Base-by-base conservation (phyloP, 148 eudicot species). In the Polygonum maritimum region DNA sequence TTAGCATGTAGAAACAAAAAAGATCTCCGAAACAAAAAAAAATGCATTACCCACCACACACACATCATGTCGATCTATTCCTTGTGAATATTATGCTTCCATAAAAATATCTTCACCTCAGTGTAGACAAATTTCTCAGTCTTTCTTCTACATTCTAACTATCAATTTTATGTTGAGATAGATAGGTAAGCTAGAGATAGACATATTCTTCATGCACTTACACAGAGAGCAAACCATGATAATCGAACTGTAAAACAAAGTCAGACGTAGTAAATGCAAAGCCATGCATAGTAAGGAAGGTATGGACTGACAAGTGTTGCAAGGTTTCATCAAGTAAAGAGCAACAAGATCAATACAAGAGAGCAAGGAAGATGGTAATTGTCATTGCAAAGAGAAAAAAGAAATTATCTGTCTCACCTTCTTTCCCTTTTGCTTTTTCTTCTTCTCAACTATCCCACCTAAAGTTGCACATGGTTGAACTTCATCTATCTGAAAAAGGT, bases 361-460 rank as follows among this genome's bases (percentile, higher is more conserved):
- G 38, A 31, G 10, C 69, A 60, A 60, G 69, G 71, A 65, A 36
- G n/a, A 35, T 36, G 71, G 16, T 33, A 65, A 65, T 15, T 67
- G 45, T 16, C 1, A 15, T 67, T 67, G n/a, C 19, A 12, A 12
- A 48, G 60, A 48, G 55, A 73, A 48, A 73, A 48, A 73, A 3
- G 14, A 36, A 67, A 40, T 58, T 15, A 78, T 22, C 48, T 39
- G 5, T 18, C 81, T 76, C 71, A 90, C 93, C 97, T 92, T 94
- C 83, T 90, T 92, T 58, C 94, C 89, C 71, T 67, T 62, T 22
- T 11, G 7, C 80, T 88, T 92, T 76, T 82, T 90, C 88, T 90
- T 89, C 84, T 90, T 86, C 81, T 92, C 96, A 40, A 76, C 74
- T 71, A 85, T 58, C 69, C 98, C 98, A 41, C 97, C 98, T 81